These are phyloP conservation scores for Myriosclerotinia duriaeana DNA, from an alignment of 2,329 filamentous ascomycete genomes.

Conservation along the genomic window DNA sequence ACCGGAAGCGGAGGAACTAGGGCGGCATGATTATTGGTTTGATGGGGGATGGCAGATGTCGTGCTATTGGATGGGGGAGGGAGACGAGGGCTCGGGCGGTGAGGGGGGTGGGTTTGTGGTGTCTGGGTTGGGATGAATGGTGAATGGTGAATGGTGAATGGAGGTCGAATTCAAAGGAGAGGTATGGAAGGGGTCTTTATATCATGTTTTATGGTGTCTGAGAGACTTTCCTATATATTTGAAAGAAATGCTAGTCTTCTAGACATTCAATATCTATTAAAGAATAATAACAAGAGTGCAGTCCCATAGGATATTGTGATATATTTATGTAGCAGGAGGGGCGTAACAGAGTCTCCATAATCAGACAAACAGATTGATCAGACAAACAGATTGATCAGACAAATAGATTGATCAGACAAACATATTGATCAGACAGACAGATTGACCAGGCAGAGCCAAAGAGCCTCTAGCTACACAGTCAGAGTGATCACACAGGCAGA, in stretches of 20 bases:
- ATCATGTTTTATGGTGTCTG: neutral
- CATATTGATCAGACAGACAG: accelerated
- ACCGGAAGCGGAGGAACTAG: neutral
- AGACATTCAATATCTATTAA: neutral
- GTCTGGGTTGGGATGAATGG: neutral
- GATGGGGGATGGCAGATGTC: neutral
- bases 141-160: neutral
- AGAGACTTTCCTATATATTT: neutral
- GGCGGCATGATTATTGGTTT: neutral
- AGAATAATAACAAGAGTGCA: accelerated
- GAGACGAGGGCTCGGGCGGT: neutral
- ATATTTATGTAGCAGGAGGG: neutral
- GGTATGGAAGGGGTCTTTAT: neutral
- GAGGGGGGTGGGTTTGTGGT: neutral
- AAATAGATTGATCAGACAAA: neutral
- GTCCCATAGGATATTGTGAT: neutral
- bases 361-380: neutral
- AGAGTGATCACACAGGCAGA: too few species aligned
- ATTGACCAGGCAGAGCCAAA: neutral
- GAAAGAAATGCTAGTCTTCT: neutral
- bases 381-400: neutral
- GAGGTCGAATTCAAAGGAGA: neutral
- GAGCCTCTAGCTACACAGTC: too few species aligned
- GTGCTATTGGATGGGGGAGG: neutral
- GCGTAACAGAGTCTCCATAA: neutral